phyloP scores from a whole-genome alignment of 495 filamentous ascomycete genomes.

The Chaetomidium leptoderma region DNA sequence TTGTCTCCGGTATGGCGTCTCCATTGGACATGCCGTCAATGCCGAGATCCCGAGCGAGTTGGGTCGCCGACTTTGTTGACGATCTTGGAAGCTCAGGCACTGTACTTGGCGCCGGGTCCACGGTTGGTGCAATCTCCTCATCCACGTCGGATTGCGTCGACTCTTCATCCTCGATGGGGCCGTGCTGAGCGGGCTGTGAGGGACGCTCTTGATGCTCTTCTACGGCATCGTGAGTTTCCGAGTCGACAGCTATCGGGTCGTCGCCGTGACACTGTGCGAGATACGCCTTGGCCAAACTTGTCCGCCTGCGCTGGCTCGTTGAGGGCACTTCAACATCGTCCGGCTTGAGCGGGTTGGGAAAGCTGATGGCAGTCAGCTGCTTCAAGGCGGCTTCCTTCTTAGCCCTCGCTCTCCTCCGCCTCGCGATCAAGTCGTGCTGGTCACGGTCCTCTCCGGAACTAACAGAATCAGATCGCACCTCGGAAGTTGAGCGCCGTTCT shows the following conservation, averaged over 20 bases:
- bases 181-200: slow-evolving; percentile 4
- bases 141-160: slow-evolving; percentile 25
- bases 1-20: slow-evolving; percentile 41
- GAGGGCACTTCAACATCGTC: slow-evolving; percentile 40
- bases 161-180: slow-evolving; percentile 15
- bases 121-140: slow-evolving; percentile 11
- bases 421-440: slow-evolving; percentile 17
- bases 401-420: slow-evolving; percentile 23
- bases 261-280: slow-evolving; percentile 20
- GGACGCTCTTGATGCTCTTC: slow-evolving; percentile 31
- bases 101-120: slow-evolving; percentile 8
- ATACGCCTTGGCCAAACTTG: slow-evolving; percentile 22
- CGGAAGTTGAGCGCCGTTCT: slow-evolving; percentile 28
- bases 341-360: slow-evolving; percentile 29
- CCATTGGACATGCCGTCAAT: slow-evolving; percentile 17
- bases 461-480: not conserved
- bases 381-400: slow-evolving; percentile 37
- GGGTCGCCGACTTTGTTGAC: slow-evolving; percentile 1
- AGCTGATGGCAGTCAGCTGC: slow-evolving; percentile 35
- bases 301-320: slow-evolving; percentile 29
- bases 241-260: slow-evolving; percentile 9
- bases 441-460: slow-evolving; percentile 26
- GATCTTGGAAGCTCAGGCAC: slow-evolving; percentile 14
- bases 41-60: not conserved
- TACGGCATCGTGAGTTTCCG: slow-evolving; percentile 30